Evolutionary conservation across 495 filamentous ascomycete species (phyloP).

Genomic region (Cercophora sp.): DNA sequence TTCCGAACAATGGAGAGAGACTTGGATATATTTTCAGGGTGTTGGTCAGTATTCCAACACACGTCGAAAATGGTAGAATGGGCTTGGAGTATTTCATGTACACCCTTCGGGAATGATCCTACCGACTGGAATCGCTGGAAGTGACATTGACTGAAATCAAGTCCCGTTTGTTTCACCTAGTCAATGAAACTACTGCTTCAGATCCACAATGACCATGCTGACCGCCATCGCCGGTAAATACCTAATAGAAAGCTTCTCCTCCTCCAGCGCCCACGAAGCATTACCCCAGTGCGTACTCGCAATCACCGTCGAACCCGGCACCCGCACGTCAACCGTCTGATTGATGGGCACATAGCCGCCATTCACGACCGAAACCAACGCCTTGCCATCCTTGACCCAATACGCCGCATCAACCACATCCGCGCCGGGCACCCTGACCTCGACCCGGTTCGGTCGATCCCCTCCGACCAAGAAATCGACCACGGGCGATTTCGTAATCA

Average conservation of each 20-base stretch:
- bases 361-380: conserved; percentile 46
- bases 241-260: conserved; percentile 15
- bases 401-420: conserved; percentile 41
- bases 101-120: too few relatives aligned
- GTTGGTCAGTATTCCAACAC: too few relatives aligned
- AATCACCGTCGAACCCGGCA: conserved; percentile 18
- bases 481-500: conserved; percentile 36
- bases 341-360: conserved; percentile 29
- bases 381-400: conserved; percentile 33
- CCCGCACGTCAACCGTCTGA: conserved; percentile 19
- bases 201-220: conserved; percentile 22
- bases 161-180: too few relatives aligned
- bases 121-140: too few relatives aligned
- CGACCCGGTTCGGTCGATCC: conserved; percentile 17
- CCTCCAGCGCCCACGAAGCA: conserved; percentile 22
- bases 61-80: too few relatives aligned
- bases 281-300: conserved; percentile 20
- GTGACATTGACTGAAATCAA: too few relatives aligned
- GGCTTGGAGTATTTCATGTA: too few relatives aligned
- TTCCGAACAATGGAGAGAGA: too few relatives aligned
- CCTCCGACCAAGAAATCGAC: conserved; percentile 42
- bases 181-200: too few relatives aligned
- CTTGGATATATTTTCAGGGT: too few relatives aligned
- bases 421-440: conserved; percentile 4
- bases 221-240: conserved; percentile 23